phyloP scores from a whole-genome alignment of 2,329 filamentous ascomycete species.

The Gnomoniopsis sp. region DNA sequence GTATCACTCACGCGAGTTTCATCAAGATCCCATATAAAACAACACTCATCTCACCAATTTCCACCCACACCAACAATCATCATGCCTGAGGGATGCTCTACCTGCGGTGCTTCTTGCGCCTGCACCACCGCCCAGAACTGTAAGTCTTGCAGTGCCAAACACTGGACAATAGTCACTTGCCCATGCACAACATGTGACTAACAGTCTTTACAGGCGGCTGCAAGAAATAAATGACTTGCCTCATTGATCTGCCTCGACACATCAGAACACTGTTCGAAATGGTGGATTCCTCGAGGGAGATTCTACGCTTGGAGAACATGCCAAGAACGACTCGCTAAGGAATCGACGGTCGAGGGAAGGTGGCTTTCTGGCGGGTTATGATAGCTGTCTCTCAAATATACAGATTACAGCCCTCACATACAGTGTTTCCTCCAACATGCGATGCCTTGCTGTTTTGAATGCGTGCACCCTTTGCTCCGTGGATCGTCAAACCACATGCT shows the following conservation, averaged over 20 bases:
- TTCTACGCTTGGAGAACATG: not conserved
- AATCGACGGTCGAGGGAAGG: not conserved
- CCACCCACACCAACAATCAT: not conserved
- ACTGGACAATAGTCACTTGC: too few species aligned
- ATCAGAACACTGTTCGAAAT: too few species aligned
- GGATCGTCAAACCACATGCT: too few species aligned
- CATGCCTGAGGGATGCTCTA: slow-evolving; percentile 16
- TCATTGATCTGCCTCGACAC: too few species aligned
- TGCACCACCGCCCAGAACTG: not conserved
- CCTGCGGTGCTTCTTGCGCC: slow-evolving; percentile 8
- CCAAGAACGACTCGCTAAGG: not conserved
- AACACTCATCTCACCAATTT: not conserved
- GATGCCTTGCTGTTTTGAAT: not conserved
- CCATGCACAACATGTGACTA: not conserved
- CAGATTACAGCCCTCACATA: not conserved
- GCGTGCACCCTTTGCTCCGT: not conserved
- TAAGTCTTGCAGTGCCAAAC: too few species aligned
- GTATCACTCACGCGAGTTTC: not conserved
- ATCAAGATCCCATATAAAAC: not conserved
- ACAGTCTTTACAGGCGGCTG: not conserved
- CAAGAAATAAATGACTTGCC: not conserved
- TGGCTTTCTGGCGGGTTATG: not conserved
- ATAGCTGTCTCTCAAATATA: not conserved
- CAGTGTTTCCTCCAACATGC: not conserved
- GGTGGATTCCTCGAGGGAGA: not conserved